phyloP scores from a whole-genome alignment of 2,329 filamentous ascomycete species.

The Aspergillus sergii region DNA sequence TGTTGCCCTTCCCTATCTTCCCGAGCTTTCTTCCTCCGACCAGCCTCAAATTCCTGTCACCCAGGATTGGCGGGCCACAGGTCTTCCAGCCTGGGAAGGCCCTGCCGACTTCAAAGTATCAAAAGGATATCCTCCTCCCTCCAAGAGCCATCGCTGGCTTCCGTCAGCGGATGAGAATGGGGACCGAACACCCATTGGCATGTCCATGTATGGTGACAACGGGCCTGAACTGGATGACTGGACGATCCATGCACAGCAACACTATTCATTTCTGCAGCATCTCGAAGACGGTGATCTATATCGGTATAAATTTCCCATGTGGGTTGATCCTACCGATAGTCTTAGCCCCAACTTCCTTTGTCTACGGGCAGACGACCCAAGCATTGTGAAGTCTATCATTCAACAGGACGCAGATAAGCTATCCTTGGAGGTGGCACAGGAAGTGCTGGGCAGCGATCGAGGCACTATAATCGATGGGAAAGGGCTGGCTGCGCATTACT shows the following conservation, averaged over 20 bases:
- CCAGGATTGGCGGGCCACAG: constrained; percentile 36
- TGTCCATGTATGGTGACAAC: constrained; percentile 50
- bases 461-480: constrained; percentile 56
- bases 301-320: constrained; percentile 51
- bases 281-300: constrained; percentile 51
- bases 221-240: constrained; percentile 52
- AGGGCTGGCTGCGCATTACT: constrained; percentile 58
- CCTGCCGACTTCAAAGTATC: constrained; percentile 32
- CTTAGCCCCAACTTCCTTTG: constrained; percentile 59
- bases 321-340: constrained; percentile 53
- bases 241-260: constrained; percentile 52
- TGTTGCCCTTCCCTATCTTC: constrained; percentile 57
- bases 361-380: constrained; percentile 56
- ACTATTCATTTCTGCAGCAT: constrained; percentile 52
- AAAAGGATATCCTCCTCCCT: constrained; percentile 32
- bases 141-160: constrained; percentile 54
- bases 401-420: constrained; percentile 45
- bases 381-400: constrained; percentile 46
- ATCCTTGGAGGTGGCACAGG: constrained; percentile 35
- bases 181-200: constrained; percentile 51
- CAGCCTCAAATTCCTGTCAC: constrained; percentile 18
- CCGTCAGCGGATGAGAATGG: constrained; percentile 41
- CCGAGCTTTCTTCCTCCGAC: constrained; percentile 41
- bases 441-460: background rate
- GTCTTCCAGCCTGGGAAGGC: constrained; percentile 38